Evolutionary conservation across 23 red algal species (phyloP).

Genomic region (Cyanidiococcus yangmingshanensis): DNA sequence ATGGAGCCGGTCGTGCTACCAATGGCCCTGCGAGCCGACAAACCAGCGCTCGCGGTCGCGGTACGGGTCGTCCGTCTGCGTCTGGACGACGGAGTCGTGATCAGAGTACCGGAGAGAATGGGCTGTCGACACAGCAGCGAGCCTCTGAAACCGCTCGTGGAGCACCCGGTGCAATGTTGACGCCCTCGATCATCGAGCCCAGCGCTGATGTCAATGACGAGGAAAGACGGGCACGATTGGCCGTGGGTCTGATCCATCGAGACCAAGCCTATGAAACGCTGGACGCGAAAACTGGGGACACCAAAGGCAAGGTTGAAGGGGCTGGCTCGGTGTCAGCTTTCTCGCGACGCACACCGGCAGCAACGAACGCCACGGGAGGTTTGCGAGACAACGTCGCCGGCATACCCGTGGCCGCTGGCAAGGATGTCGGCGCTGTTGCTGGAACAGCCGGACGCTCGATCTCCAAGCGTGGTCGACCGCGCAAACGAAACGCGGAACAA

Average conservation of each 20-base stretch:
- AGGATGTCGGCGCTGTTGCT: neutral
- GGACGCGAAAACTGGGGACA: too few species aligned
- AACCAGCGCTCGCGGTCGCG: neutral
- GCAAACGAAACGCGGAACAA: neutral
- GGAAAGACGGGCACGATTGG: neutral
- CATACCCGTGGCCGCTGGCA: too few species aligned
- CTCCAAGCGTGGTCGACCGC: neutral
- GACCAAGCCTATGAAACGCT: too few species aligned
- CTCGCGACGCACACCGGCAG: too few species aligned
- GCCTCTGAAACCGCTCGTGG: neutral
- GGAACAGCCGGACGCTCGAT: neutral
- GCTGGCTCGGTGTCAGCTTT: too few species aligned
- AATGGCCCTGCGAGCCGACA: neutral
- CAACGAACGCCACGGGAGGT: too few species aligned
- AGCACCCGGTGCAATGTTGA: neutral
- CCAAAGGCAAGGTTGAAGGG: too few species aligned
- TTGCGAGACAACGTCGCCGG: too few species aligned
- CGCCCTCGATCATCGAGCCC: neutral
- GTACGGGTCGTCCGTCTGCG: neutral
- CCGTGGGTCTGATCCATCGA: neutral
- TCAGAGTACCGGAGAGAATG: neutral
- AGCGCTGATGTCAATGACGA: neutral
- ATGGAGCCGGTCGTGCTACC: neutral
- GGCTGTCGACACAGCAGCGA: neutral
- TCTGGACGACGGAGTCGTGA: neutral